Conservation (phyloP, 345 rosid species). For the Gossypium bickii region DNA sequence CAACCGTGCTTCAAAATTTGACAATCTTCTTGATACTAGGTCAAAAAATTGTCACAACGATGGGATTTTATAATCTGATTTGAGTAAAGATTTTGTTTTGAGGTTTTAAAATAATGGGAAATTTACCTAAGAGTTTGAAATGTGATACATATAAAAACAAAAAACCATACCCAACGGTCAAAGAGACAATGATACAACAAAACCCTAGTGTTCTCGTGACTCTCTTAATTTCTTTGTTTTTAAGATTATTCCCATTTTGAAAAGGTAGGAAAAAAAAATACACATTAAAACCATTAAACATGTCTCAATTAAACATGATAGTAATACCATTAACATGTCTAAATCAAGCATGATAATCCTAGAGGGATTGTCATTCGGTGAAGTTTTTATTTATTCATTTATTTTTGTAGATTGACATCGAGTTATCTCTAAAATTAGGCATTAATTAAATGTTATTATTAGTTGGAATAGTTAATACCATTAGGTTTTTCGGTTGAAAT, state of each 20-base stretch:
- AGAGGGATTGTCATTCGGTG: no score
- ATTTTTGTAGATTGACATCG: no score
- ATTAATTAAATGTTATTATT: no score
- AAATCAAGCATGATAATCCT: not conserved
- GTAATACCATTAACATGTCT: not conserved
- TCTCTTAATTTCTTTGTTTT: not conserved
- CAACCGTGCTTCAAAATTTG: not conserved
- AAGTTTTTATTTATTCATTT: no score
- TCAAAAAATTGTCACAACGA: not conserved
- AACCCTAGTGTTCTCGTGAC: constrained; percentile 9
- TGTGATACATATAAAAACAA: not conserved
- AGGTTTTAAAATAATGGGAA: not conserved
- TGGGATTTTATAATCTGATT: not conserved
- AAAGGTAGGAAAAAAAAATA: not conserved
- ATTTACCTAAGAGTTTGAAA: constrained; percentile 3
- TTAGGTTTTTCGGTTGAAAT: no score
- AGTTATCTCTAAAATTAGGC: no score
- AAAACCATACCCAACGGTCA: not conserved
- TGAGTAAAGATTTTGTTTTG: not conserved
- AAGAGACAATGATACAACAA: not conserved
- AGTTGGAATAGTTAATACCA: no score
- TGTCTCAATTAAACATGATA: no score
- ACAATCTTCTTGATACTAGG: not conserved
- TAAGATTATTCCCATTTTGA: constrained; percentile 1
- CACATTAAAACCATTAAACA: not conserved